Conservation (phyloP, 768 basidiomycete genomes). For the Hericium rajendrae region DNA sequence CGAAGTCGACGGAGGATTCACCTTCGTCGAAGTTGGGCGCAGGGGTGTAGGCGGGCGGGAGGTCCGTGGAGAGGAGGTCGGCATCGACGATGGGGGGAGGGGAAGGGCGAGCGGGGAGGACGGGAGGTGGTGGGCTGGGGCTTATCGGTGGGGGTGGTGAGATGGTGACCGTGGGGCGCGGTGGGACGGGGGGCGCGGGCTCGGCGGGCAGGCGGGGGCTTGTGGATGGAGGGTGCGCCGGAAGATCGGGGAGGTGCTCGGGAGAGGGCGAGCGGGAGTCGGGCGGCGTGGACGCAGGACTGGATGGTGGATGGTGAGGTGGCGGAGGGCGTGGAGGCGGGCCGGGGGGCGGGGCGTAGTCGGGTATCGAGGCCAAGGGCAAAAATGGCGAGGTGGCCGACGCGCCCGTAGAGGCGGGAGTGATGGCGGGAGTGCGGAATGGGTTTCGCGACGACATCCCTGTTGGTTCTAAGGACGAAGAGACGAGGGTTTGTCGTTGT, state of each 20-base stretch:
- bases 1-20: constrained; percentile 53
- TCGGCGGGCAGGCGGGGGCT: background rate
- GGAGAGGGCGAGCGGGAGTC: constrained; percentile 5
- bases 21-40: constrained; percentile 42
- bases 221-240: background rate
- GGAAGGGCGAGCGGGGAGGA: background rate
- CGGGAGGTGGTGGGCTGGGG: background rate
- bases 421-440: constrained; percentile 2
- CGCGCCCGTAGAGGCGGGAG: constrained; percentile 2
- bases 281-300: background rate
- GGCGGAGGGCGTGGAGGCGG: background rate
- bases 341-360: background rate
- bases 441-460: constrained; percentile 5
- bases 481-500: background rate
- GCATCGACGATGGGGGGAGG: constrained; percentile 14
- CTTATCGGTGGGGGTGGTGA: background rate
- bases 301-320: background rate
- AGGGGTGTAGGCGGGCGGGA: constrained; percentile 64
- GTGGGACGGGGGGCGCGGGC: too few relatives aligned
- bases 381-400: background rate
- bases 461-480: background rate
- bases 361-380: background rate
- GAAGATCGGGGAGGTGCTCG: background rate
- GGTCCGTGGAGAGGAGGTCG: constrained; percentile 29
- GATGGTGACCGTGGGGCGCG: background rate